Percentiles rank a stretch among this genome's conserved stretches.
Conservation (phyloP, 108 stramenopile genomes). For the Seminavis robusta region DNA sequence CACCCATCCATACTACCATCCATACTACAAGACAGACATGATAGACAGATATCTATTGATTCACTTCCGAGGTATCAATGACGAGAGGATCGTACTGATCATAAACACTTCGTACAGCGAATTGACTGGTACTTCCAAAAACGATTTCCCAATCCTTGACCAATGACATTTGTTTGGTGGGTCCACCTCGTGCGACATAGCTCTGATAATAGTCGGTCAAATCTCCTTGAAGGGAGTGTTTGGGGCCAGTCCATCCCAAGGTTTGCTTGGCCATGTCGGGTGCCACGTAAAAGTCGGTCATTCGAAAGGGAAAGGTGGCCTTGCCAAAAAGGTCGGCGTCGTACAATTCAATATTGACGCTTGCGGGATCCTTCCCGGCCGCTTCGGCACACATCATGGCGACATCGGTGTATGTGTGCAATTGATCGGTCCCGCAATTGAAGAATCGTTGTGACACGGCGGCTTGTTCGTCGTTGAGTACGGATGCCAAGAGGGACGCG, state of each 20-base stretch:
- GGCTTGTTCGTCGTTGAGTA: slow-evolving; percentile 67
- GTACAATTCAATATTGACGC: slow-evolving; percentile 63
- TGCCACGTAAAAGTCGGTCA: slow-evolving; percentile 74
- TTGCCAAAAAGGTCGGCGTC: slow-evolving; percentile 57
- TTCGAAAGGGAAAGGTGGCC: slow-evolving; percentile 75
- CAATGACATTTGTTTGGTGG: slow-evolving; percentile 47
- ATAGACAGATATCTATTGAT: too few relatives aligned
- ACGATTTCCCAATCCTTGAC: slow-evolving; percentile 64
- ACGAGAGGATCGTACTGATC: slow-evolving; percentile 28
- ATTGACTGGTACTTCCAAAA: slow-evolving; percentile 17
- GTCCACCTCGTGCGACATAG: slow-evolving; percentile 60
- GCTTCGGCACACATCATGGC: slow-evolving; percentile 74
- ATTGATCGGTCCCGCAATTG: slow-evolving; percentile 80
- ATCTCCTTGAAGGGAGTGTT: slow-evolving; percentile 56
- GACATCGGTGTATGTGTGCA: slow-evolving; percentile 71
- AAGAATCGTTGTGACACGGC: slow-evolving; percentile 73
- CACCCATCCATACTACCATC: too few relatives aligned
- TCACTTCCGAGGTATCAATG: slow-evolving; percentile 12
- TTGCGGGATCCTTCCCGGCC: slow-evolving; percentile 51
- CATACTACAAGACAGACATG: too few relatives aligned
- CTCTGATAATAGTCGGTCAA: slow-evolving; percentile 62
- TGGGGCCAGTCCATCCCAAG: slow-evolving; percentile 63
- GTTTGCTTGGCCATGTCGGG: slow-evolving; percentile 73
- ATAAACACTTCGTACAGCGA: slow-evolving; percentile 15
- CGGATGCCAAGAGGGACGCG: slow-evolving; percentile 64